Evolutionary conservation across 768 basidiomycete species (phyloP).

Genomic region (Lactarius pseudohatsudake): DNA sequence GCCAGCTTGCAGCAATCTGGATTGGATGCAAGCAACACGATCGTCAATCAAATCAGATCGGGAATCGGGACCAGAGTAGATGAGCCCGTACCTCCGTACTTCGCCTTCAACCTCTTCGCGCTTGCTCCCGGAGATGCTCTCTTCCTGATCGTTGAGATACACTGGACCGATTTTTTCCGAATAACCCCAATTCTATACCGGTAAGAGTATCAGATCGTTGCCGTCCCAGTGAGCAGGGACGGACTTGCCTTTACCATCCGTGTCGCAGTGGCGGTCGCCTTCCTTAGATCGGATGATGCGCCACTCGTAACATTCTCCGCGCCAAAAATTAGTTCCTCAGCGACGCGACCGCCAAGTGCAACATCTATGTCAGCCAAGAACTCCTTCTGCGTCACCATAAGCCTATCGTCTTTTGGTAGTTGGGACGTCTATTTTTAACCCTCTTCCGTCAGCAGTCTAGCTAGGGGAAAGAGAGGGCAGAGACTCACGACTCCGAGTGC

Average conservation of each 20-base stretch:
- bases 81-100: constrained; percentile 64
- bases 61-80: neutral
- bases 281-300: constrained; percentile 81
- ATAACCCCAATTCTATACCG: constrained; percentile 67
- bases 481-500: constrained; percentile 79
- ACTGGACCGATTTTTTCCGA: constrained; percentile 81
- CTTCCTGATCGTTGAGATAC: constrained; percentile 71
- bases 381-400: constrained; percentile 69
- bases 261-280: constrained; percentile 77
- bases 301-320: constrained; percentile 87
- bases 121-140: constrained; percentile 68
- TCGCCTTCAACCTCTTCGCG: constrained; percentile 87
- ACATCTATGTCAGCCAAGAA: constrained; percentile 86
- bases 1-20: constrained; percentile 46
- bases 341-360: constrained; percentile 90
- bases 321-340: constrained; percentile 91
- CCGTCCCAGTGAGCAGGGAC: neutral
- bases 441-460: constrained; percentile 1
- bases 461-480: neutral
- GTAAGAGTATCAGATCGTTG: neutral
- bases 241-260: constrained; percentile 83
- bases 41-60: constrained; percentile 10
- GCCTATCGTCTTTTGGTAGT: constrained; percentile 75
- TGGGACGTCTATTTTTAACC: constrained; percentile 54
- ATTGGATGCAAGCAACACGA: too few relatives aligned